Evolutionary conservation across 176 grass and related monocot genomes (phyloP).

Genomic region (Olyra latifolia): DNA sequence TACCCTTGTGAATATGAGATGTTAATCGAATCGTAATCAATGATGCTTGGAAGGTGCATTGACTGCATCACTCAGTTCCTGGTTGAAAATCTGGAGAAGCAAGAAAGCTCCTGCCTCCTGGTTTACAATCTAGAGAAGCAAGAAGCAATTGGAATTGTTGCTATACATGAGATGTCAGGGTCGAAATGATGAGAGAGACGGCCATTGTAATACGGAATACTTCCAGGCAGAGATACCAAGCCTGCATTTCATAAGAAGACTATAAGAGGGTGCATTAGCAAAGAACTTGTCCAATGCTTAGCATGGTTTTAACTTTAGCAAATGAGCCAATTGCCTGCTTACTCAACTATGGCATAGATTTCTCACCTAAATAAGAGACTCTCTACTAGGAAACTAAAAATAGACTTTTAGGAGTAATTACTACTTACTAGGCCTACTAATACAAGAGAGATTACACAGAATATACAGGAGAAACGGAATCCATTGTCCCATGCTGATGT

Average conservation of each 20-base stretch:
- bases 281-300: neutral
- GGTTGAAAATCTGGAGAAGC: neutral
- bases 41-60: constrained; percentile 12
- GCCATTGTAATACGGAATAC: neutral
- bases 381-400: constrained; percentile 19
- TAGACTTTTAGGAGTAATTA: neutral
- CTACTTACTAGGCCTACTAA: constrained; percentile 12
- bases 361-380: constrained; percentile 13
- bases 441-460: constrained; percentile 10
- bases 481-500: neutral
- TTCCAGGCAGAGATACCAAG: neutral
- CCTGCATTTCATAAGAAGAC: neutral
- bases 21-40: neutral
- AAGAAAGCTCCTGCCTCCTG: no score
- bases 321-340: neutral
- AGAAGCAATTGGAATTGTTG: neutral
- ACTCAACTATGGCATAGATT: constrained; percentile 22
- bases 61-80: neutral
- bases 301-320: constrained; percentile 1
- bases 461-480: constrained; percentile 23
- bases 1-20: neutral
- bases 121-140: neutral
- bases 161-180: neutral
- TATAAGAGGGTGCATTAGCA: neutral
- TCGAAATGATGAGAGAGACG: neutral